Conservation (phyloP, 306 rosid genomes). For the Fragaria vesca region DNA sequence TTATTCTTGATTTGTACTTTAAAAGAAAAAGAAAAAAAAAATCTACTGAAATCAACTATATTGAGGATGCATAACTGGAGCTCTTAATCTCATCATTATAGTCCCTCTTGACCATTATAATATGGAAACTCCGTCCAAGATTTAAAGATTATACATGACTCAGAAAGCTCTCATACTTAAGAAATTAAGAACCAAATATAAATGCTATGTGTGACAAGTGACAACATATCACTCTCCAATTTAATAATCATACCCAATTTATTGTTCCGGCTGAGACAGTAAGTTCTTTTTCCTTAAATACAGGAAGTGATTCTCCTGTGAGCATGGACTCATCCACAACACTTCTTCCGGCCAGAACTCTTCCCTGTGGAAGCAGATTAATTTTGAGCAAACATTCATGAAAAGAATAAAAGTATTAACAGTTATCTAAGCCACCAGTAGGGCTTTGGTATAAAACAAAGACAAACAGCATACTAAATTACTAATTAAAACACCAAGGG, state of each 20-base stretch:
- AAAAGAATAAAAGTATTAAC: not conserved
- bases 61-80: not conserved
- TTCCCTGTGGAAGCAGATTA: slow-evolving; percentile 58
- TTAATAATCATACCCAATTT: slow-evolving; percentile 72
- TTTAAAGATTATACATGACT: not conserved
- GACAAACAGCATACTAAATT: not conserved
- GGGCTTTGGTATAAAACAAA: not conserved
- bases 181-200: not conserved
- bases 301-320: slow-evolving; percentile 96
- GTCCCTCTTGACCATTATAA: not conserved
- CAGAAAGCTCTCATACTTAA: not conserved
- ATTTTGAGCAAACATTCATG: slow-evolving; percentile 29
- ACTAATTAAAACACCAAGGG: not conserved
- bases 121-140: not conserved
- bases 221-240: slow-evolving; percentile 18
- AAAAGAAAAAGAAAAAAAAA: not conserved
- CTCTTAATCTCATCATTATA: not conserved
- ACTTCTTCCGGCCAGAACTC: slow-evolving; percentile 85
- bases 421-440: not conserved
- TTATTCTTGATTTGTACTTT: not conserved
- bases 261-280: slow-evolving; percentile 88
- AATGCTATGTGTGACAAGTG: not conserved
- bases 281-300: slow-evolving; percentile 83
- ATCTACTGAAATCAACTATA: not conserved
- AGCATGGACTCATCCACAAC: slow-evolving; percentile 99